phyloP scores from a whole-genome alignment of 2,329 filamentous ascomycete species.

The Neurospora sp. region DNA sequence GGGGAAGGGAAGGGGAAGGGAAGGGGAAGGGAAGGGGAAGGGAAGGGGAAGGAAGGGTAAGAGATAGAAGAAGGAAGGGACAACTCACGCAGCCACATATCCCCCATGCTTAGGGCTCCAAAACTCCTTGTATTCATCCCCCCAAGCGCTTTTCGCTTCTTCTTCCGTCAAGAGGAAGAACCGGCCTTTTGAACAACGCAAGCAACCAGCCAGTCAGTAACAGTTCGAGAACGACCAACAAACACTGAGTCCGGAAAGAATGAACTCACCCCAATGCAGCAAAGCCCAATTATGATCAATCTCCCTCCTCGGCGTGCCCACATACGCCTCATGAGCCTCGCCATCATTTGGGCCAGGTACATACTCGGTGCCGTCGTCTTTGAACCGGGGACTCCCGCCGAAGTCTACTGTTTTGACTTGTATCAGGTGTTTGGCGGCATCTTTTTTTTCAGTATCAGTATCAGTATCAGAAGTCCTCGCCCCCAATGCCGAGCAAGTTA shows the following conservation, averaged over 20 bases:
- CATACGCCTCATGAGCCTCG: neutral
- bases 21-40: no score
- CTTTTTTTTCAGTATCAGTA: neutral
- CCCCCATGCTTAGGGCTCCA: neutral
- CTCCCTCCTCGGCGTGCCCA: neutral
- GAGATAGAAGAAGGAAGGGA: neutral
- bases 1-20: neutral
- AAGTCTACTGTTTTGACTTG: neutral
- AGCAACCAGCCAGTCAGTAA: no score
- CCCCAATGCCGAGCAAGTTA: no score
- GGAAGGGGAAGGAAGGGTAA: neutral
- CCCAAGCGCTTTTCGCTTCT: neutral
- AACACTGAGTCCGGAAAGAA: neutral
- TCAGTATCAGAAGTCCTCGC: no score
- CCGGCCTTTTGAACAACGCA: neutral
- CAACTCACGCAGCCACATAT: neutral
- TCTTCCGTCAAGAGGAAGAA: neutral
- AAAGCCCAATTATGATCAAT: slow-evolving; percentile 3
- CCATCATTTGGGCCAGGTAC: neutral
- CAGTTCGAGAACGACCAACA: no score
- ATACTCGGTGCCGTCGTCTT: neutral
- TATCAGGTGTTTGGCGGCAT: neutral
- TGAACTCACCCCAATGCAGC: slow-evolving; percentile 1
- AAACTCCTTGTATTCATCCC: neutral
- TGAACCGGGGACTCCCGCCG: neutral